These are phyloP conservation scores for Fusarium acutatum DNA, from an alignment of 2,329 filamentous ascomycete genomes.

Conservation along the genomic window DNA sequence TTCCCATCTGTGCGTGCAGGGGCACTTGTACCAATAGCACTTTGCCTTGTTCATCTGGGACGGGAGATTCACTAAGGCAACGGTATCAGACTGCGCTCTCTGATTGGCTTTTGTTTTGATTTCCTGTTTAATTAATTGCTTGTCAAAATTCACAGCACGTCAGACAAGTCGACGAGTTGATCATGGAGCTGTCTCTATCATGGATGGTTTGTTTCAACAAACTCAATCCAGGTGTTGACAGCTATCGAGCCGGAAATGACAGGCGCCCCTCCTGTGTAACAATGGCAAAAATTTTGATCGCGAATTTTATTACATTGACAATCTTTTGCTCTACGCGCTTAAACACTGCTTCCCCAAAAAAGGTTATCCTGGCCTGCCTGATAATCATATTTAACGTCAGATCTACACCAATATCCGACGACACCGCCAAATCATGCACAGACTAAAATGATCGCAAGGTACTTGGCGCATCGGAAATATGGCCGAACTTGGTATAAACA, in stretches of 20 bases:
- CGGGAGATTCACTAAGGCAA: conserved; percentile 25
- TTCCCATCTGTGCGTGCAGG: conserved; percentile 28
- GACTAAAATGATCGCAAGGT: conserved; percentile 13
- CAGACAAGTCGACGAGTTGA: conserved; percentile 2
- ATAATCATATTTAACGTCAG: conserved; percentile 9
- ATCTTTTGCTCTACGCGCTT: neutral
- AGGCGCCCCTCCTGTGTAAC: conserved; percentile 7
- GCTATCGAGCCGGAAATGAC: neutral
- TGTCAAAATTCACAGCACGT: conserved; percentile 12
- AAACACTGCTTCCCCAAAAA: conserved; percentile 1
- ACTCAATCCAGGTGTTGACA: neutral
- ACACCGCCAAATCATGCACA: conserved; percentile 33
- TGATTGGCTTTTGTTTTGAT: conserved; percentile 15
- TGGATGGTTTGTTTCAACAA: conserved; percentile 12
- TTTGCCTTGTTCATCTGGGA: conserved; percentile 14
- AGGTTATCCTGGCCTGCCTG: neutral
- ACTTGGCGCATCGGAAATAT: conserved; percentile 36
- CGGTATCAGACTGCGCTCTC: neutral
- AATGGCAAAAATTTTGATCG: neutral
- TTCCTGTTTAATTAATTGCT: conserved; percentile 3
- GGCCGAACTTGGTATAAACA: conserved; percentile 18
- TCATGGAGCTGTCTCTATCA: conserved; percentile 8
- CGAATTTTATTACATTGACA: neutral
- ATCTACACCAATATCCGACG: conserved; percentile 34
- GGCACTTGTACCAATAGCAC: conserved; percentile 14